phyloP scores from a whole-genome alignment of 345 rosid species.

The Laguncularia racemosa region DNA sequence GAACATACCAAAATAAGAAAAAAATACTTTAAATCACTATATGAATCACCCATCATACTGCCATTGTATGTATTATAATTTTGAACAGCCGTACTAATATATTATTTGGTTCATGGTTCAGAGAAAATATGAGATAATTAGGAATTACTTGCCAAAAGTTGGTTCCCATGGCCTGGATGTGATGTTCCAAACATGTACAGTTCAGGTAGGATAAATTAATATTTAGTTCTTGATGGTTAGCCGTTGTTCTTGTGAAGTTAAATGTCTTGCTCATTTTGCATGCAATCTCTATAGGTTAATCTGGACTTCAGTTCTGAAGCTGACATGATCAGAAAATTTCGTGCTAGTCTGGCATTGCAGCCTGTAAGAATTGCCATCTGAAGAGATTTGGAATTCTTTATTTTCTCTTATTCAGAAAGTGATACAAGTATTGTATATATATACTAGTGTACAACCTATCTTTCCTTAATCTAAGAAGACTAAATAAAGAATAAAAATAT shows the following conservation, averaged over 20 bases:
- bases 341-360: constrained; percentile 93
- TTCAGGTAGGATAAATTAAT: constrained; percentile 61
- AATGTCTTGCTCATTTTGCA: no score
- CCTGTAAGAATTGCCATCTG: constrained; percentile 52
- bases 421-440: no score
- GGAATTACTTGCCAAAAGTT: constrained; percentile 98
- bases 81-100: constrained; percentile 17
- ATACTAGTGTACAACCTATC: no score
- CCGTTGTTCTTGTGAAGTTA: no score
- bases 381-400: no score
- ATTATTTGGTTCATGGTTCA: constrained; percentile 36
- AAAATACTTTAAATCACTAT: no score
- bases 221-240: constrained; percentile 1
- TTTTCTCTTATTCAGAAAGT: no score
- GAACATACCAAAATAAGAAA: no score
- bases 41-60: no score
- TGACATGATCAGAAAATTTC: constrained; percentile 97
- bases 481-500: no score
- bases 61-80: background rate
- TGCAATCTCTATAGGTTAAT: constrained; percentile 53
- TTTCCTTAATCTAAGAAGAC: no score
- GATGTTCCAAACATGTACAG: constrained; percentile 98
- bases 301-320: constrained; percentile 93
- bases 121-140: constrained; percentile 97
- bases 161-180: constrained; percentile 91